Percentiles rank a stretch among this genome's conserved stretches.
phyloP scores from a whole-genome alignment of 78 protist species.

The Dictyostelium brefeldianum region DNA sequence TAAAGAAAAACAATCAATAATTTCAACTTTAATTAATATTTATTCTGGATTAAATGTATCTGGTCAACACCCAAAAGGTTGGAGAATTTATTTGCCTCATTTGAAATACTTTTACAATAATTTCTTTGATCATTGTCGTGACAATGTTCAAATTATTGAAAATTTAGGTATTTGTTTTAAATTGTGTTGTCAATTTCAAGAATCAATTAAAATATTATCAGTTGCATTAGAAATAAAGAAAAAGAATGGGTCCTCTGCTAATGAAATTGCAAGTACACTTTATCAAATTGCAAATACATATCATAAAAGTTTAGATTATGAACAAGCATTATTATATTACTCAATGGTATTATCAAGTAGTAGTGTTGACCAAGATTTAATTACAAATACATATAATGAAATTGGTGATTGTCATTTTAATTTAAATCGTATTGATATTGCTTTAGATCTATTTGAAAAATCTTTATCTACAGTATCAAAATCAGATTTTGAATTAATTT shows the following conservation, averaged over 20 bases:
- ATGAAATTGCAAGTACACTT: not conserved
- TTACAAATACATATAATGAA: not conserved
- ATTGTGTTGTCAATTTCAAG: not conserved
- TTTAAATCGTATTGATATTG: not conserved
- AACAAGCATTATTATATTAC: not conserved
- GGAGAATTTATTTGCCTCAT: slow-evolving; percentile 19
- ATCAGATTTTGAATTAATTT: not conserved
- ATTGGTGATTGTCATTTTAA: slow-evolving; percentile 17
- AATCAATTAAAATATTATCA: not conserved
- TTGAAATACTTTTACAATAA: not conserved
- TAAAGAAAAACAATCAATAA: not conserved
- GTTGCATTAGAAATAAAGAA: slow-evolving; percentile 2
- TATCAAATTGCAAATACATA: not conserved
- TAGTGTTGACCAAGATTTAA: not conserved
- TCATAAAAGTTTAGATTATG: not conserved
- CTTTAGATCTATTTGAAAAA: not conserved
- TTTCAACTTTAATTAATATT: not conserved
- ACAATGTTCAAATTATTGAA: not conserved
- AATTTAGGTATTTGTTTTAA: not conserved
- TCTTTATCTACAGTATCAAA: not conserved
- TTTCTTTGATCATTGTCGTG: not conserved
- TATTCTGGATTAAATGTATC: not conserved
- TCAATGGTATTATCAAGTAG: not conserved
- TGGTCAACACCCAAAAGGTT: slow-evolving; percentile 13
- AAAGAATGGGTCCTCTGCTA: not conserved